Base-by-base conservation (phyloP, 768 basidiomycete species). In the Lentinula detonsa region DNA sequence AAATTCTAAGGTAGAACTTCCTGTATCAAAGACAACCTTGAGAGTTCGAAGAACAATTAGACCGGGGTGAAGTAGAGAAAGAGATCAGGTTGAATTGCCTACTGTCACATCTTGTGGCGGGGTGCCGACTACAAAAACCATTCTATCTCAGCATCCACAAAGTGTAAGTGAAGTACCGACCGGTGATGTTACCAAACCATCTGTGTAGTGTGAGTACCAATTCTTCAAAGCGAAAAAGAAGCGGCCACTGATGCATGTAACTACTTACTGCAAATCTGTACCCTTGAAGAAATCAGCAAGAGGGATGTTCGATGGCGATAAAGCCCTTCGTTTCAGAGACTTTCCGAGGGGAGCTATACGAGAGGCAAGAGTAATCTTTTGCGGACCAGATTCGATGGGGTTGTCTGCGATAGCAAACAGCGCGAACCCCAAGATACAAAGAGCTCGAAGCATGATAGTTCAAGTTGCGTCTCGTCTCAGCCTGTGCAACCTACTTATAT, bases 1-100 rank as follows among this genome's bases (percentile, higher is more conserved):
- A 61, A 82, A 79, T 70, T 81, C 80, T 11, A 81, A 73, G 10
- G 74, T 73, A 7, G 69, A 67, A 61, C 80, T 82, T 51, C 83
- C 83, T 10, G 84, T 85, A 65, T 85, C 84, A 70, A 85, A 85
- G 11, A 85, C 81, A 52, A 85, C 83, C 74, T 76, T 61, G 46
- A 69, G 0, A 35, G 8, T 57, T 1, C 50, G 13, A 16, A 31
- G 9, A 35, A 18, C 23, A 23, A 23, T 48, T 2, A 48, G 46
- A 48, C 21, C 7, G 21, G 0, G 1, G 15, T 16, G 4, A 15
- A 9, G 13, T 34, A 16, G 6, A 16, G 6, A 18, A 16, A n/a
- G 13, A 21, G 28, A 31, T 37, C 18, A 31, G 51, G 48, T 60
- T 45, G 21, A 7, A 23, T 43, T 50, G 65, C 74, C 42, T 62